A percentile compares a stretch with the other conserved stretches of the same genome.
Evolutionary conservation across 257 asterid genomes (phyloP).

Genomic region (Phtheirospermum japonicum): DNA sequence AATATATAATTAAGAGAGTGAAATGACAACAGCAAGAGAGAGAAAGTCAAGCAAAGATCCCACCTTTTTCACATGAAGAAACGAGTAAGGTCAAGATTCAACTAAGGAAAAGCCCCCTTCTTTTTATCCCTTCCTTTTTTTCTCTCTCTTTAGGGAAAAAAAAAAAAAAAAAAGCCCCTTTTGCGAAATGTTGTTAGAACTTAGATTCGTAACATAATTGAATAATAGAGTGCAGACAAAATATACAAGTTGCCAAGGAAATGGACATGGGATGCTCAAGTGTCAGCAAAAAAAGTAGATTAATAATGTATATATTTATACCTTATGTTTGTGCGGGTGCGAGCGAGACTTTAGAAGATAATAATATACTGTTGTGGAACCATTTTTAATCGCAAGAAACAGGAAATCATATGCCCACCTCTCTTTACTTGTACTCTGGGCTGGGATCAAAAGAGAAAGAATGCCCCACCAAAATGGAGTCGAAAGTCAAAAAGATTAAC

Average conservation of each 20-base stretch:
- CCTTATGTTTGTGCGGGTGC: slow-evolving; percentile 5
- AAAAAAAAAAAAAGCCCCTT: background rate
- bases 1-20: background rate
- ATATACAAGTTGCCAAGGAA: slow-evolving; percentile 12
- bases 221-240: slow-evolving; percentile 29
- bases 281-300: slow-evolving; percentile 23
- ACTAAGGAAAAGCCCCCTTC: slow-evolving; percentile 21
- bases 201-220: slow-evolving; percentile 20
- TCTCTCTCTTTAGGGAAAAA: background rate
- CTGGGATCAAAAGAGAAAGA: background rate
- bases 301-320: background rate
- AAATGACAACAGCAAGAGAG: slow-evolving; percentile 20
- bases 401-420: slow-evolving; percentile 1
- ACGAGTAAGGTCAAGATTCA: slow-evolving; percentile 46
- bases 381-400: background rate
- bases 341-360: background rate
- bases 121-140: background rate
- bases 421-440: background rate
- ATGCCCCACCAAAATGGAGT: background rate
- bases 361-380: slow-evolving; percentile 7
- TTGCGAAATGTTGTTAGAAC: background rate
- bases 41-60: slow-evolving; percentile 41
- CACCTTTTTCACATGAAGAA: slow-evolving; percentile 30
- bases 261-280: slow-evolving; percentile 24
- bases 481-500: slow-evolving; percentile 11